A percentile compares a stretch with the other conserved stretches of the same genome.
Conservation (phyloP, 1,139 yeast genomes). For the Diutina mesorugosa region DNA sequence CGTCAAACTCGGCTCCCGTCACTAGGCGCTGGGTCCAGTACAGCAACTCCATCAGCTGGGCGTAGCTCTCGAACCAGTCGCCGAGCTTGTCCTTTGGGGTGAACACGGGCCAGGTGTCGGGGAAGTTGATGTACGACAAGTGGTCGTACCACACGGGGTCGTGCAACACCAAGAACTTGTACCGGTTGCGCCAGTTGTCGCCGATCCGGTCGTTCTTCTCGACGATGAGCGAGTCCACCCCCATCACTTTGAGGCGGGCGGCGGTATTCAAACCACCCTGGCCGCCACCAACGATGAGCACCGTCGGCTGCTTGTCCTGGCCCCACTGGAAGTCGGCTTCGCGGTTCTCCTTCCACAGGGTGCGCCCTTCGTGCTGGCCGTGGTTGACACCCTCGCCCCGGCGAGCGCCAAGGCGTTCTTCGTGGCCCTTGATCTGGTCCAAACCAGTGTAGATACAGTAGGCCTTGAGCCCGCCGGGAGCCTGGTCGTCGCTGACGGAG, state of each 20-base stretch:
- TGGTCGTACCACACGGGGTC: slow-evolving; percentile 32
- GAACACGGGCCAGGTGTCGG: slow-evolving; percentile 27
- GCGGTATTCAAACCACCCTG: slow-evolving; percentile 30
- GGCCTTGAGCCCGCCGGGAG: slow-evolving; percentile 13
- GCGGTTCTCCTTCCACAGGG: slow-evolving; percentile 18
- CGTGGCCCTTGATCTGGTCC: slow-evolving; percentile 18
- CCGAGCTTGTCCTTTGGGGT: slow-evolving; percentile 32
- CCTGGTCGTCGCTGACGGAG: slow-evolving; percentile 10
- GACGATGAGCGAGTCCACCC: slow-evolving; percentile 21
- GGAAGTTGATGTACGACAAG: slow-evolving; percentile 23
- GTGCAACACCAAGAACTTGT: slow-evolving; percentile 28
- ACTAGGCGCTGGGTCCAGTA: slow-evolving; percentile 21
- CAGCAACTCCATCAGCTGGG: slow-evolving; percentile 24
- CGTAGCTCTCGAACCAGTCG: slow-evolving; percentile 25
- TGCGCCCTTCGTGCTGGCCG: slow-evolving; percentile 19
- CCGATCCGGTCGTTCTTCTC: slow-evolving; percentile 23
- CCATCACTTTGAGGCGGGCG: slow-evolving; percentile 26
- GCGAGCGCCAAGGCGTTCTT: slow-evolving; percentile 16
- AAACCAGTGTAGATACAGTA: slow-evolving; percentile 19
- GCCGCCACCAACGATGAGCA: slow-evolving; percentile 31
- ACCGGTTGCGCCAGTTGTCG: slow-evolving; percentile 33
- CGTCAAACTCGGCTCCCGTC: slow-evolving; percentile 17
- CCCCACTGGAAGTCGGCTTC: slow-evolving; percentile 12
- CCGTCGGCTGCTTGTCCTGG: slow-evolving; percentile 20
- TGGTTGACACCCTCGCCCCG: slow-evolving; percentile 25